Percentiles rank a stretch among this genome's conserved stretches.
Evolutionary conservation across 768 basidiomycete genomes (phyloP).

Genomic region (Tulasnella calospora): DNA sequence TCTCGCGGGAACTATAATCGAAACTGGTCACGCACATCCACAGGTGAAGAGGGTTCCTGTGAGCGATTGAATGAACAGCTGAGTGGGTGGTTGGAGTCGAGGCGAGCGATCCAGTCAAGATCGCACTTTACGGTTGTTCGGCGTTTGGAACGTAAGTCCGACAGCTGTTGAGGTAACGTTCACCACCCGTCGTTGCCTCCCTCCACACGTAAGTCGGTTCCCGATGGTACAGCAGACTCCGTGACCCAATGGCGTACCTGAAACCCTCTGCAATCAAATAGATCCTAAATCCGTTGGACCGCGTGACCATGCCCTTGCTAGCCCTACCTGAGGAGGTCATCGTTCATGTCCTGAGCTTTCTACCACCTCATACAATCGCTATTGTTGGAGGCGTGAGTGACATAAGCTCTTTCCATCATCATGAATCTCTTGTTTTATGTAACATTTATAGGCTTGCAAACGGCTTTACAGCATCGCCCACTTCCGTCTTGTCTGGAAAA

Average conservation of each 20-base stretch:
- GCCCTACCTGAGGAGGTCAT: not conserved
- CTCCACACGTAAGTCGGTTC: not conserved
- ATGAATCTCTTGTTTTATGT: not conserved
- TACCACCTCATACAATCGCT: not conserved
- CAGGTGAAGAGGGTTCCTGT: slow-evolving; percentile 26
- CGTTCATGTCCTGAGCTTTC: not conserved
- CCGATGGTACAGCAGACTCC: not conserved
- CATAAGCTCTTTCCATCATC: not conserved
- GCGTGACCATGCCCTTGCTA: not conserved
- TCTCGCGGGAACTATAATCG: not conserved
- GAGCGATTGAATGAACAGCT: slow-evolving; percentile 10
- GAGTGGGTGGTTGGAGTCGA: not conserved
- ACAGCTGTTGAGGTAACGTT: not conserved
- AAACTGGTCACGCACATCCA: slow-evolving; percentile 12
- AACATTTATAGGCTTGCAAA: slow-evolving; percentile 6
- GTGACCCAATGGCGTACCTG: not conserved
- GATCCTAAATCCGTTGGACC: not conserved
- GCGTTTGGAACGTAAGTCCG: slow-evolving; percentile 5
- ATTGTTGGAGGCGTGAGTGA: not conserved
- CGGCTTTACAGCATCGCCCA: not conserved
- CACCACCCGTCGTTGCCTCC: not conserved
- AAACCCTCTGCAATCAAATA: not conserved
- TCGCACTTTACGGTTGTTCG: slow-evolving; percentile 5
- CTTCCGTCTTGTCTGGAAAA: slow-evolving; percentile 15
- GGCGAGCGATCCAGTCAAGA: slow-evolving; percentile 12